Evolutionary conservation across 192 early-diverging fungal genomes (phyloP), one percentile per base, ranked within the genome.

Genomic region (Entomortierella chlamydospora): DNA sequence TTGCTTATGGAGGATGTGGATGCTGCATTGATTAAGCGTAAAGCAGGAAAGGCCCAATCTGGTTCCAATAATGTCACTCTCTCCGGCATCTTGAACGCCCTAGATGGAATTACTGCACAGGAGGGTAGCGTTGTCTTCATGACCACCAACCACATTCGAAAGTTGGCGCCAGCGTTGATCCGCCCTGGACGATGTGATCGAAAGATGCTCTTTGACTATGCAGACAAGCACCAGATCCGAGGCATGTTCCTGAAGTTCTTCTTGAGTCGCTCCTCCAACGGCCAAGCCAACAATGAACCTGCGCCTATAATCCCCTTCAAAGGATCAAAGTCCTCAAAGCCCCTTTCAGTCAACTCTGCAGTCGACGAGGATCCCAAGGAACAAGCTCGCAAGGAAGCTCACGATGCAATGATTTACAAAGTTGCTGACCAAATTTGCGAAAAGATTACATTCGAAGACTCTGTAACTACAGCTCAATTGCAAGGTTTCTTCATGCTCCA

Each of bases 1-100:
- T 57, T 88, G 58, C 81, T 88, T n/a, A 85, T 88, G 71, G 87
- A 88, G 60, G 87, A 87, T 69, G 81, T 88, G 0, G 83, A 88
- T 28, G 50, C 70, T 29, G 50, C 66, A 58, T 45, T 68, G 45
- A 22, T 72, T 28, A 52, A 72, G 54, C 73, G 71, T 31, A 53
- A 72, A 52, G 77, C 76, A 25, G 82, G 65, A 60, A 62, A 69
- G 61, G 61, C 54, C 1, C 71, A 79, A 63, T 43, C 25, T 1
- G 57, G 65, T 42, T 20, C 49, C 39, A 71, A 82, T 56, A 64
- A 70, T 37, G 53, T 88, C 12, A 84, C 83, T 2, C 74, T 88
- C 50, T 81, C 80, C 17, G 82, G 82, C 17, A 71, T 88, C 28
- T 55, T 88, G 55, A 88, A 88, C 60, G 82, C 82, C 4, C 60